phyloP scores from a whole-genome alignment of 306 rosid species.

The Corylus americana region DNA sequence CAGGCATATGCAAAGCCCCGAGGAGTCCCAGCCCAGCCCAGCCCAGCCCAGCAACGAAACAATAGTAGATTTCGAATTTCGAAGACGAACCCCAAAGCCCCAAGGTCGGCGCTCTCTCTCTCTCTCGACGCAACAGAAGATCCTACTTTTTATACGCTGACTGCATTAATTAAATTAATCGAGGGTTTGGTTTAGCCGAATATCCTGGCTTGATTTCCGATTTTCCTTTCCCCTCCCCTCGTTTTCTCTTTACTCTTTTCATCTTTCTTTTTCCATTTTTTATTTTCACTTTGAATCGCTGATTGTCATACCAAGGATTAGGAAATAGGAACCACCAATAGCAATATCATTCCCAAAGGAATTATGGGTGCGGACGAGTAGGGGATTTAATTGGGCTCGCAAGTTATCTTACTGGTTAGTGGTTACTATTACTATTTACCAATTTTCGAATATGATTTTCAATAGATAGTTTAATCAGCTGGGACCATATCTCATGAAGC shows the following conservation, averaged over 20 bases:
- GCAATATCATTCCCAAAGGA: too few relatives aligned
- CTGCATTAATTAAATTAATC: not conserved
- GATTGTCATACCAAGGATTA: too few relatives aligned
- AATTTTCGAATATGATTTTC: too few relatives aligned
- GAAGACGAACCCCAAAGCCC: not conserved
- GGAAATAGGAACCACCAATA: too few relatives aligned
- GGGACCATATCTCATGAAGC: too few relatives aligned
- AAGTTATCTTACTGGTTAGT: too few relatives aligned
- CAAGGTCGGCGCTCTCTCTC: not conserved
- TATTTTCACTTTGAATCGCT: not conserved
- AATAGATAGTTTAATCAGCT: too few relatives aligned
- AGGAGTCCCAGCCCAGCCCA: not conserved
- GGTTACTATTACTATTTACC: too few relatives aligned
- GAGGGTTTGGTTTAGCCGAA: conserved; percentile 17
- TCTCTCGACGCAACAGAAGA: not conserved
- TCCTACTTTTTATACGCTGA: not conserved
- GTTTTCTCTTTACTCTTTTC: not conserved
- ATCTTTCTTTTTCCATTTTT: not conserved
- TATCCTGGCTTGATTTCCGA: conserved; percentile 42
- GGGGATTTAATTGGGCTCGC: too few relatives aligned
- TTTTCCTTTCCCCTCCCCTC: not conserved
- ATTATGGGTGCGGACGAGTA: too few relatives aligned
- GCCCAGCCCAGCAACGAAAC: not conserved
- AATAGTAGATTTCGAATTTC: not conserved
- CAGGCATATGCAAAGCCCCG: not conserved